Evolutionary conservation across 2,329 filamentous ascomycete genomes (phyloP).

Genomic region (Ophiosphaerella narmari): DNA sequence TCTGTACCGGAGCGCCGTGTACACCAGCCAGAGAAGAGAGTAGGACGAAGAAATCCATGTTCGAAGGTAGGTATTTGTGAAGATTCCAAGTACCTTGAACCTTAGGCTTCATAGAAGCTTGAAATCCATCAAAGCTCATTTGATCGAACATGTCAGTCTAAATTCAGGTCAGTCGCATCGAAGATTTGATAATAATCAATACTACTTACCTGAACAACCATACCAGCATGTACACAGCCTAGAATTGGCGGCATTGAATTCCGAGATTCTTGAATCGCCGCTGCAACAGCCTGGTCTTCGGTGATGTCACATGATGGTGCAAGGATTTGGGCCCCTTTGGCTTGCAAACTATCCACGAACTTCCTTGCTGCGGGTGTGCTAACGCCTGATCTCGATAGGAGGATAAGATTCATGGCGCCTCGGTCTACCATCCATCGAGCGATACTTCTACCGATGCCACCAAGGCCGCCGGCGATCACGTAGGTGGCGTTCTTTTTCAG

Average conservation of each 20-base stretch:
- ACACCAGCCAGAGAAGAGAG: slow-evolving; percentile 26
- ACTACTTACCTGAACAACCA: too few relatives aligned
- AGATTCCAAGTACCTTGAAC: slow-evolving; percentile 42
- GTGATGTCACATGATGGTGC: too few relatives aligned
- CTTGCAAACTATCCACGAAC: not conserved
- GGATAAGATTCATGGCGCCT: slow-evolving; percentile 13
- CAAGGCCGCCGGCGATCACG: slow-evolving; percentile 19
- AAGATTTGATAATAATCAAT: too few relatives aligned
- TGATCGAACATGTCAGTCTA: too few relatives aligned
- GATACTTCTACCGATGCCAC: slow-evolving; percentile 20
- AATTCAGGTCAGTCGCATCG: too few relatives aligned
- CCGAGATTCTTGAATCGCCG: too few relatives aligned
- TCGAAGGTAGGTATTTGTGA: slow-evolving; percentile 12
- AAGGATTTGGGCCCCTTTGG: too few relatives aligned
- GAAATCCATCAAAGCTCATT: too few relatives aligned
- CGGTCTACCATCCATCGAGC: slow-evolving; percentile 18
- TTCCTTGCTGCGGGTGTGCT: not conserved
- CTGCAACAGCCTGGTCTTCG: too few relatives aligned
- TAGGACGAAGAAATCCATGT: slow-evolving; percentile 30
- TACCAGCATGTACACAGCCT: too few relatives aligned
- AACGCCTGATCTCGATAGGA: slow-evolving; percentile 8
- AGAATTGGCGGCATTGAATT: too few relatives aligned
- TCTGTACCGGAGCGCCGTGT: slow-evolving; percentile 20
- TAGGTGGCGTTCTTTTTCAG: slow-evolving; percentile 15
- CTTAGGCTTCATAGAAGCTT: slow-evolving; percentile 23